Evolutionary conservation across 164 flowering plant species (phyloP).

Genomic region (Houttuynia cordata): DNA sequence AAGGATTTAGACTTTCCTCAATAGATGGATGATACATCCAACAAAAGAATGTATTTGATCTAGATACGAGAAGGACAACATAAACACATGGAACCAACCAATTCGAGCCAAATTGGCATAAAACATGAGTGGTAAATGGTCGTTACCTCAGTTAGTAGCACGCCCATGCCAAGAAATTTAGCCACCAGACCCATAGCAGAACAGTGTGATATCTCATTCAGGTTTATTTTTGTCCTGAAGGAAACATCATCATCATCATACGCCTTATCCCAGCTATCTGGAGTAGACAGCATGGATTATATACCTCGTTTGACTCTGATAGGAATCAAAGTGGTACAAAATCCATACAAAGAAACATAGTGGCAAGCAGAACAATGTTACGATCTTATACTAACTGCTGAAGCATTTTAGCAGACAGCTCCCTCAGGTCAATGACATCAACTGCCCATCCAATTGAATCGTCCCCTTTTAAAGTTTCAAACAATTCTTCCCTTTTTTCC

Average conservation of each 20-base stretch:
- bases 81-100: not conserved
- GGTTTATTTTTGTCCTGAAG: slow-evolving; percentile 64
- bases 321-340: no score
- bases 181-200: slow-evolving; percentile 86
- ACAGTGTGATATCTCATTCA: slow-evolving; percentile 86
- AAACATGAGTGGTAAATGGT: not conserved
- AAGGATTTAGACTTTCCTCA: no score
- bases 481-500: slow-evolving; percentile 88
- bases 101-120: not conserved
- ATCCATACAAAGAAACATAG: not conserved
- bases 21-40: no score
- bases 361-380: not conserved
- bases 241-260: no score
- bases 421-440: slow-evolving; percentile 87
- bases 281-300: no score
- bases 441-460: slow-evolving; percentile 85
- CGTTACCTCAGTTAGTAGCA: slow-evolving; percentile 78
- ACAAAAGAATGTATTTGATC: no score
- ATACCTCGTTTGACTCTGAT: no score
- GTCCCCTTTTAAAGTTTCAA: slow-evolving; percentile 59
- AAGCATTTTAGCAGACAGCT: slow-evolving; percentile 93
- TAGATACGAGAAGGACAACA: no score
- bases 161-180: slow-evolving; percentile 54
- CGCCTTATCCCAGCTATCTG: no score
- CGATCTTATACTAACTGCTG: slow-evolving; percentile 33